Base-by-base conservation (phyloP, 768 basidiomycete genomes). In the Hemileccinum rubropunctum region DNA sequence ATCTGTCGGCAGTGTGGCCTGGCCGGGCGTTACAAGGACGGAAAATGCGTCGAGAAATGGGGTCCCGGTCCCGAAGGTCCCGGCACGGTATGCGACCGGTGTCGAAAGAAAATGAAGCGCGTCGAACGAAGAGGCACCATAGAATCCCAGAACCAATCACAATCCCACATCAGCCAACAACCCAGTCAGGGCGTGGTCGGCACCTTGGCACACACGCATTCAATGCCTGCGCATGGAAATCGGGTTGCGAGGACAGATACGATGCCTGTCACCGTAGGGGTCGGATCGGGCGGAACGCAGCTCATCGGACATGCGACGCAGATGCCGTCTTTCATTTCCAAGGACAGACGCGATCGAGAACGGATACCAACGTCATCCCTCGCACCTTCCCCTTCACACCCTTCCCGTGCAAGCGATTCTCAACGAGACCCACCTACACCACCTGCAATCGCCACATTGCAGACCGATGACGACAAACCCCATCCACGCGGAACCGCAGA, bases 21-120 rank as follows among this genome's bases (percentile, higher is more conserved):
- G 37, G 73, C 81, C 0, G 88, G 88, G 0, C 72, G 88, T 1
- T 91, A 90, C 70, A 89, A 89, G 70, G 88, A 91, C 18, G 86
- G 84, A 9, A 88, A 88, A 57, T 91, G 88, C 62, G 88, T 91
- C 45, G 88, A 91, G 61, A 91, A 91, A 66, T 91, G 88, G 88
- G 88, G 88, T 1, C 88, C 88, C 20, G 88, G 88, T 4, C 88
- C 88, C 41, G 79, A 84, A 67, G 88, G 88, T 0, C 88, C 88
- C 44, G 88, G 88, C 18, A 91, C 88, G 0, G 88, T 91, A 0
- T 91, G 88, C 60, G 88, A 91, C 73, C 72, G 88, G 78, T 89
- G 88, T 67, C 79, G 88, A 45, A 91, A 91, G 67, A 89, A 90
- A 67, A 88, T 89, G 86, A 90, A 90, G 68, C 81, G 88, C 2